Percentiles rank a stretch among this genome's conserved stretches.
Evolutionary conservation across 106 monocot species (phyloP).

Genomic region (Posidonia australis): DNA sequence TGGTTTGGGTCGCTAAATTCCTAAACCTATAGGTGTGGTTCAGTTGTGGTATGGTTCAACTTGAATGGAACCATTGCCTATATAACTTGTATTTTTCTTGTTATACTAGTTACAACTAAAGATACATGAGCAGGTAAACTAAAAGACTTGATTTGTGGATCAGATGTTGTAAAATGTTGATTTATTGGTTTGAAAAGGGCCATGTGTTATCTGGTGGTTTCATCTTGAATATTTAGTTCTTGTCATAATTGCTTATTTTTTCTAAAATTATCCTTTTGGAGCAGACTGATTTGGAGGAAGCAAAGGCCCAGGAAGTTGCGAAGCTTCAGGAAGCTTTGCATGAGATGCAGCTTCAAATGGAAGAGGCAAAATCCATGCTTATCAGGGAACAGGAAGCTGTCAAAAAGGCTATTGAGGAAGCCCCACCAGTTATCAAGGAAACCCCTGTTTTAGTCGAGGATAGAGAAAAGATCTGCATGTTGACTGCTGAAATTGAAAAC

Average conservation of each 20-base stretch:
- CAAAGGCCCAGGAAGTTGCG: constrained; percentile 60
- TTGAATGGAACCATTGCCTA: too few species aligned
- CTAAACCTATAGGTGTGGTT: too few species aligned
- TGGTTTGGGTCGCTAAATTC: too few species aligned
- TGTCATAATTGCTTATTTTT: neutral
- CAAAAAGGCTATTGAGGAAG: constrained; percentile 68
- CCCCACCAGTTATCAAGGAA: constrained; percentile 79
- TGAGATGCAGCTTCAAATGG: constrained; percentile 59
- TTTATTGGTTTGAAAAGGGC: too few species aligned
- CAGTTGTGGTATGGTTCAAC: too few species aligned
- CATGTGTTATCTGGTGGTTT: too few species aligned
- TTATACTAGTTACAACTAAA: too few species aligned
- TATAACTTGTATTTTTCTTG: too few species aligned
- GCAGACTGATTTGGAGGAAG: constrained; percentile 70
- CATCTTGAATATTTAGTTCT: neutral
- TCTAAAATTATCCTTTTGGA: neutral
- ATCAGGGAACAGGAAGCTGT: constrained; percentile 71
- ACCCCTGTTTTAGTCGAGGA: constrained; percentile 74
- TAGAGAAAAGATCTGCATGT: constrained; percentile 56
- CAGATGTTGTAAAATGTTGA: too few species aligned
- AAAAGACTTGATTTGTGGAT: too few species aligned
- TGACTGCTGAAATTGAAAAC: constrained; percentile 69
- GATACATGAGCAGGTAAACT: too few species aligned
- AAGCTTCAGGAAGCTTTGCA: constrained; percentile 68
- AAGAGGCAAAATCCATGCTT: constrained; percentile 50